Evolutionary conservation across 306 rosid genomes (phyloP).

Genomic region (Prosopis cineraria): DNA sequence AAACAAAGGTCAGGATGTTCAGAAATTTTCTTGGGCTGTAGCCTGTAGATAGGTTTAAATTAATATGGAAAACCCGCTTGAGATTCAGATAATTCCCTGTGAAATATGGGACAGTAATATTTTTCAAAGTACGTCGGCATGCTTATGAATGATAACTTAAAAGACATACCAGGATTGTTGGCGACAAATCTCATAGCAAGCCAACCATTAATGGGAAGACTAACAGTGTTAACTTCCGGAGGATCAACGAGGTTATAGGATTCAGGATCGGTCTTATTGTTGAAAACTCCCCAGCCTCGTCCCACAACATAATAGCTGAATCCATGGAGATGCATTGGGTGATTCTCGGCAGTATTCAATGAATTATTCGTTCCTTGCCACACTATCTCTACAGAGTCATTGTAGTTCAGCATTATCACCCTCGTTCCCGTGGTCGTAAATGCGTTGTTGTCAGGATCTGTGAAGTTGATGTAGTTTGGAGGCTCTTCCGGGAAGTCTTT

Average conservation of each 20-base stretch:
- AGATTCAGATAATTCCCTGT: too few relatives aligned
- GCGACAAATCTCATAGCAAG: slow-evolving; percentile 40
- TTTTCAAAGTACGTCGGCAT: too few relatives aligned
- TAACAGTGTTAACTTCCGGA: slow-evolving; percentile 46
- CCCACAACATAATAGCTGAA: slow-evolving; percentile 44
- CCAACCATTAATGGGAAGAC: slow-evolving; percentile 52
- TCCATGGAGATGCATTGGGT: slow-evolving; percentile 59
- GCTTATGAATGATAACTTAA: background rate
- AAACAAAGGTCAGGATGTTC: too few relatives aligned
- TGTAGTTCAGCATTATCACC: slow-evolving; percentile 37
- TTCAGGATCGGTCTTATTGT: slow-evolving; percentile 23
- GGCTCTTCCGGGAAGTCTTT: slow-evolving; percentile 35
- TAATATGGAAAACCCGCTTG: too few relatives aligned
- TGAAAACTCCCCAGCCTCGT: slow-evolving; percentile 26
- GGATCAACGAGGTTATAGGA: slow-evolving; percentile 45
- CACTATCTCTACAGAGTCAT: slow-evolving; percentile 42
- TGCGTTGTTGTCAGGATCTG: slow-evolving; percentile 21
- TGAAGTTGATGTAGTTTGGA: slow-evolving; percentile 36
- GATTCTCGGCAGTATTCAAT: slow-evolving; percentile 39
- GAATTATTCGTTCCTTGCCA: slow-evolving; percentile 44
- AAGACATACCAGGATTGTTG: slow-evolving; percentile 40
- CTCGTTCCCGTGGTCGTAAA: slow-evolving; percentile 35
- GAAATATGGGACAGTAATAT: too few relatives aligned
- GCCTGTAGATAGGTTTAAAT: too few relatives aligned
- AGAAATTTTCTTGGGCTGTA: too few relatives aligned